Conservation (phyloP, 2,329 filamentous ascomycete species). For the Aaosphaeria pasadenensis region DNA sequence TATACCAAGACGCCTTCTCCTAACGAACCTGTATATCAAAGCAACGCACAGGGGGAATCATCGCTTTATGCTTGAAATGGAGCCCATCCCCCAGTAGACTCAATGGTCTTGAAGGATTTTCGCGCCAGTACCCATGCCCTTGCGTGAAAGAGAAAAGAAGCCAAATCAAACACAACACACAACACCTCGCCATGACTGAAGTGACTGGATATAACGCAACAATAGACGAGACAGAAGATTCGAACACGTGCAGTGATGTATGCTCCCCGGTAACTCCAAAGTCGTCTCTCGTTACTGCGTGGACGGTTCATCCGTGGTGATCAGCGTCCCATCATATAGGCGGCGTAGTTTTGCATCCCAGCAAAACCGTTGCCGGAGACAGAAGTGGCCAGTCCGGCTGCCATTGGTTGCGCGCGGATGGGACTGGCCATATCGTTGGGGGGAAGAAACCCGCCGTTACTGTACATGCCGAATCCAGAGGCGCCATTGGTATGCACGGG, state of each 20-base stretch:
- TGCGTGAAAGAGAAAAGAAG: conserved; percentile 33
- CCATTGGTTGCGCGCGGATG: conserved; percentile 21
- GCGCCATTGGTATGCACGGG: conserved; percentile 26
- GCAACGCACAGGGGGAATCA: conserved; percentile 43
- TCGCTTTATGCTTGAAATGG: conserved; percentile 43
- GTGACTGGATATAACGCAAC: conserved; percentile 39
- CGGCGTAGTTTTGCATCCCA: conserved; percentile 30
- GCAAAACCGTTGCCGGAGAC: conserved; percentile 29
- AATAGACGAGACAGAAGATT: conserved; percentile 31
- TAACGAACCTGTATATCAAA: conserved; percentile 25
- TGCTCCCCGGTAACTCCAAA: conserved; percentile 28
- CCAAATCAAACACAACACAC: conserved; percentile 26
- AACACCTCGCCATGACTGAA: conserved; percentile 43
- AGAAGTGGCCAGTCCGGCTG: conserved; percentile 31
- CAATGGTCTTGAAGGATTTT: conserved; percentile 30
- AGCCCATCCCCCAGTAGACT: conserved; percentile 33
- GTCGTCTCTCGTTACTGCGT: conserved; percentile 35
- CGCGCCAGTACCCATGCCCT: conserved; percentile 41
- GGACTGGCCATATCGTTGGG: conserved; percentile 33
- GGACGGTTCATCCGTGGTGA: conserved; percentile 8
- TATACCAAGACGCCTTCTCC: conserved; percentile 28
- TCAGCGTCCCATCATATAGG: conserved; percentile 41
- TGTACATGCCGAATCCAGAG: conserved; percentile 35
- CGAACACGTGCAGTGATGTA: conserved; percentile 27
- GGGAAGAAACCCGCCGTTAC: conserved; percentile 34